Conservation (phyloP, 345 rosid species). For the Eucalyptus leucophloia region DNA sequence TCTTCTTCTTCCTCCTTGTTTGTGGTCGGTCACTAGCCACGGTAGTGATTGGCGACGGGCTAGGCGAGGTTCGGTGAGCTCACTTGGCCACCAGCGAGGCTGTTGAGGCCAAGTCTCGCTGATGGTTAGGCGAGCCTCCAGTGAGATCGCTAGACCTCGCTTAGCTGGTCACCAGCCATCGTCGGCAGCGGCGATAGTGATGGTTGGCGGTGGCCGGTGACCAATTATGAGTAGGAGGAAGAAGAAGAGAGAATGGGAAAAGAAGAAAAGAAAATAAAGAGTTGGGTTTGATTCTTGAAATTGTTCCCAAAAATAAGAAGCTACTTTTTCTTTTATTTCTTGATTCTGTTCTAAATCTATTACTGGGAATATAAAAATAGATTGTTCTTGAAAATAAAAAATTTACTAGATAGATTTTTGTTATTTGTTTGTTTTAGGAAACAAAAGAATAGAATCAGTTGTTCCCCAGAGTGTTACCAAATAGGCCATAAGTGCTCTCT, state of each 20-base stretch:
- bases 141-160: rapidly evolving
- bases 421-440: rapidly evolving
- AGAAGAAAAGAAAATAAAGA: too few relatives aligned
- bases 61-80: rapidly evolving
- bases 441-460: too few relatives aligned
- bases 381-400: rapidly evolving
- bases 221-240: too few relatives aligned
- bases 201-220: too few relatives aligned
- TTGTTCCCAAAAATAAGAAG: too few relatives aligned
- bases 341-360: too few relatives aligned
- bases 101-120: rapidly evolving
- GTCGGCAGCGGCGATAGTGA: rapidly evolving
- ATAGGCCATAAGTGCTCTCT: too few relatives aligned
- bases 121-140: rapidly evolving
- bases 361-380: rapidly evolving
- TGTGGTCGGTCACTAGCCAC: rapidly evolving
- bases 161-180: rapidly evolving
- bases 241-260: too few relatives aligned
- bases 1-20: too few relatives aligned
- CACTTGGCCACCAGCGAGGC: rapidly evolving
- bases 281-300: too few relatives aligned
- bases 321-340: rapidly evolving
- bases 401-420: rapidly evolving
- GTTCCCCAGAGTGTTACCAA: too few relatives aligned
- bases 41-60: rapidly evolving